Conservation (phyloP, 139 green algal genomes). For the Tetradesmus lagerheimii region DNA sequence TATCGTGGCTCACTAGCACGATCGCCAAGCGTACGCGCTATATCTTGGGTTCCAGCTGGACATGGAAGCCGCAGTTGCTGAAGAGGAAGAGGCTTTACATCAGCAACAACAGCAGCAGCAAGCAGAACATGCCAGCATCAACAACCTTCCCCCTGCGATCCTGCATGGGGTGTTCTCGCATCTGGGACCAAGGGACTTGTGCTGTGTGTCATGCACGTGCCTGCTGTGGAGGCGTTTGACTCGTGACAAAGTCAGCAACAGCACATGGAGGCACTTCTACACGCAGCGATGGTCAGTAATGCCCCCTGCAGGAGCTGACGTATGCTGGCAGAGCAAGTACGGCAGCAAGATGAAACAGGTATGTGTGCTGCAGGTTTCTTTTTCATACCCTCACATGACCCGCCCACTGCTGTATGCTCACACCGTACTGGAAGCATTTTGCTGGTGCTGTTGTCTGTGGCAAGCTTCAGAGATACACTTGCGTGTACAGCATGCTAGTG, state of each 20-base stretch:
- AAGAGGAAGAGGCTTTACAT: not conserved
- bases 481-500: too few relatives aligned
- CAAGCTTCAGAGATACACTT: too few relatives aligned
- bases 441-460: too few relatives aligned
- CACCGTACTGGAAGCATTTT: too few relatives aligned
- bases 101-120: not conserved
- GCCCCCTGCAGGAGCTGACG: not conserved
- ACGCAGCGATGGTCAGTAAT: slow-evolving; percentile 47
- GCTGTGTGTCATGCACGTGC: slow-evolving; percentile 30
- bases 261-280: slow-evolving; percentile 61
- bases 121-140: not conserved
- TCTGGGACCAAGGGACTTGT: not conserved
- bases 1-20: not conserved
- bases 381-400: not conserved
- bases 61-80: not conserved
- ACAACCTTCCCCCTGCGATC: slow-evolving; percentile 4
- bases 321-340: slow-evolving; percentile 59
- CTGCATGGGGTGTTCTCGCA: slow-evolving; percentile 24
- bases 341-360: slow-evolving; percentile 57
- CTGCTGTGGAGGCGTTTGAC: slow-evolving; percentile 53
- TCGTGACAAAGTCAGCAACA: slow-evolving; percentile 31
- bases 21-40: not conserved
- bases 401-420: not conserved
- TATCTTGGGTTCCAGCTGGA: not conserved
- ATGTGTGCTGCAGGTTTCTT: not conserved